Evolutionary conservation across 2,329 filamentous ascomycete genomes (phyloP).

Genomic region (Chalaropsis ovoidea): DNA sequence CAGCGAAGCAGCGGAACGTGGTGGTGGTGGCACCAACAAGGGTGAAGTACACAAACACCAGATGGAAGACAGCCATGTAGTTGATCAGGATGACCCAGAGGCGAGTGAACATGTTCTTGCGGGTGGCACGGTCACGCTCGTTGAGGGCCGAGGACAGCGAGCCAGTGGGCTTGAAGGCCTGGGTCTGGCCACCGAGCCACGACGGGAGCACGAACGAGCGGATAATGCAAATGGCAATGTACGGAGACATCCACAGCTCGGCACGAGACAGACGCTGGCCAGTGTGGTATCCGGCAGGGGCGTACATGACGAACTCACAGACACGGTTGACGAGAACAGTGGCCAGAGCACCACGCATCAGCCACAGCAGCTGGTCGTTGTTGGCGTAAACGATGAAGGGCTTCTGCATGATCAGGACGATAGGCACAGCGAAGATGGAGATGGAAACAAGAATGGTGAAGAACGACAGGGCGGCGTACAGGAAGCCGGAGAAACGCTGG

Average conservation of each 20-base stretch:
- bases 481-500: slow-evolving; percentile 49
- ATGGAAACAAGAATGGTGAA: slow-evolving; percentile 47
- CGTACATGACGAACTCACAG: slow-evolving; percentile 48
- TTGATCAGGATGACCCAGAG: slow-evolving; percentile 46
- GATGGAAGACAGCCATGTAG: slow-evolving; percentile 47
- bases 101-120: slow-evolving; percentile 44
- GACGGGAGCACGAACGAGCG: slow-evolving; percentile 48
- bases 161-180: slow-evolving; percentile 52
- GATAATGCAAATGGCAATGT: slow-evolving; percentile 48
- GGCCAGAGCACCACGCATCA: slow-evolving; percentile 47
- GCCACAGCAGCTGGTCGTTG: slow-evolving; percentile 46
- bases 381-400: slow-evolving; percentile 47
- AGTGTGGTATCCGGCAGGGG: slow-evolving; percentile 50
- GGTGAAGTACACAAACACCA: slow-evolving; percentile 45
- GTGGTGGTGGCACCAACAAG: slow-evolving; percentile 42
- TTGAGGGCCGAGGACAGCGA: slow-evolving; percentile 47
- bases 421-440: slow-evolving; percentile 48
- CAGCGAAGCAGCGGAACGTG: slow-evolving; percentile 41
- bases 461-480: slow-evolving; percentile 46
- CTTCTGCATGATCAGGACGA: slow-evolving; percentile 48
- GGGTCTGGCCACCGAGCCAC: slow-evolving; percentile 49
- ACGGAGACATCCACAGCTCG: slow-evolving; percentile 54
- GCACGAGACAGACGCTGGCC: slow-evolving; percentile 47
- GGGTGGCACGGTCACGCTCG: slow-evolving; percentile 45
- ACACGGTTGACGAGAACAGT: slow-evolving; percentile 43